These are phyloP conservation scores for Orbilia blumenaviensis DNA, from an alignment of 2,329 filamentous ascomycete species.

Conservation along the genomic window DNA sequence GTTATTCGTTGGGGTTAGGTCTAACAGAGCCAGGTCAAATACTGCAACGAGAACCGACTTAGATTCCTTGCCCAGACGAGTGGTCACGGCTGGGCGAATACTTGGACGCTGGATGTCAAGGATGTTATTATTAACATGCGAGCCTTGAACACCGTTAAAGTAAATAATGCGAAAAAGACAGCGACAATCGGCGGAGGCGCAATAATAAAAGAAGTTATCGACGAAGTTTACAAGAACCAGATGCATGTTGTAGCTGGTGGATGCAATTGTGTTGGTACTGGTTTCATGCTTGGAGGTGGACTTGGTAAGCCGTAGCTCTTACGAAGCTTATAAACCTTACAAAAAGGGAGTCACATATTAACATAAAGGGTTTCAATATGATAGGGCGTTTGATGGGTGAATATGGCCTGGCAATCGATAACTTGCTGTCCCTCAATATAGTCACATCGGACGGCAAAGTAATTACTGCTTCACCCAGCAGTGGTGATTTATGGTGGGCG, in stretches of 20 bases:
- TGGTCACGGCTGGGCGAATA: constrained; percentile 51
- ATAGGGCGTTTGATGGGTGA: constrained; percentile 54
- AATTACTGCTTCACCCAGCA: constrained; percentile 58
- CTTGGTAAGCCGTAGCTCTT: constrained; percentile 16
- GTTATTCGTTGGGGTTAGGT: neutral
- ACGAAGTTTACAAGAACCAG: constrained; percentile 39
- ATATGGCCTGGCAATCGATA: constrained; percentile 60
- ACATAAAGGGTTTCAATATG: too few species aligned
- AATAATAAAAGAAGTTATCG: constrained; percentile 51
- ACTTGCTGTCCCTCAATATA: constrained; percentile 61
- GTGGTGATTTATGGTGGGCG: constrained; percentile 62
- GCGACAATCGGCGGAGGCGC: constrained; percentile 55
- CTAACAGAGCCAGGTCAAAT: constrained; percentile 42
- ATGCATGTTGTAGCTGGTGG: constrained; percentile 44
- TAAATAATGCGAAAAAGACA: constrained; percentile 48
- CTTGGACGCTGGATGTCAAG: constrained; percentile 24
- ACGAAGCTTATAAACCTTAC: neutral
- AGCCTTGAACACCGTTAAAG: constrained; percentile 31
- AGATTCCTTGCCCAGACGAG: constrained; percentile 42
- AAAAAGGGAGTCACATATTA: too few species aligned
- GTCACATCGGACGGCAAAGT: constrained; percentile 62
- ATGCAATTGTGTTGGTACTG: constrained; percentile 44
- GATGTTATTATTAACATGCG: constrained; percentile 54
- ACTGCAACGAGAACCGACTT: constrained; percentile 43
- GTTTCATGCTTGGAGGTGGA: constrained; percentile 42